Conservation (phyloP, 2,329 filamentous ascomycete genomes). For the Coniella vitis region DNA sequence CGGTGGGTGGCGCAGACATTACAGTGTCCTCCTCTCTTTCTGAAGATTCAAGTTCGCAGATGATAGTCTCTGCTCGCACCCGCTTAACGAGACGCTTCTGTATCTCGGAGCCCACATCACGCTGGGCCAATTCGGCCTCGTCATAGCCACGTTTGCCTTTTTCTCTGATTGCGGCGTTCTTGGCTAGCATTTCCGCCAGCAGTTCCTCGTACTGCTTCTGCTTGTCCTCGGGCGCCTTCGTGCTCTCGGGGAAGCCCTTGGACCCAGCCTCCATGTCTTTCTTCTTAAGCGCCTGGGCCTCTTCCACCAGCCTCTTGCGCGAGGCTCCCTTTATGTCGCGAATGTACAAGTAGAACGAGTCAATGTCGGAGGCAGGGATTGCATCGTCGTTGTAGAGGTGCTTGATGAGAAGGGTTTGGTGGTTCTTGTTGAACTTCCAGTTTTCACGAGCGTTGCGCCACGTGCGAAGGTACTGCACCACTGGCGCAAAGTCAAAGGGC, state of each 20-base stretch:
- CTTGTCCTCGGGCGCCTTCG: slow-evolving; percentile 41
- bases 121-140: slow-evolving; percentile 45
- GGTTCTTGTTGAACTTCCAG: slow-evolving; percentile 97
- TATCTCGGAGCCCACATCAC: slow-evolving; percentile 44
- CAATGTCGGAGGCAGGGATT: slow-evolving; percentile 63
- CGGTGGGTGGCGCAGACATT: slow-evolving; percentile 22
- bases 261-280: slow-evolving; percentile 46
- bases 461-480: slow-evolving; percentile 68
- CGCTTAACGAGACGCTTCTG: slow-evolving; percentile 52
- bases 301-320: slow-evolving; percentile 60
- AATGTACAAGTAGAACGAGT: slow-evolving; percentile 70
- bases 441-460: slow-evolving; percentile 62
- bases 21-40: slow-evolving; percentile 36
- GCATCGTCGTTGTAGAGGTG: slow-evolving; percentile 67
- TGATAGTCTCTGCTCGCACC: slow-evolving; percentile 54
- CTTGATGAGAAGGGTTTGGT: slow-evolving; percentile 79
- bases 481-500: slow-evolving; percentile 44
- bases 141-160: slow-evolving; percentile 42
- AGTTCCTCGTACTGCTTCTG: slow-evolving; percentile 51
- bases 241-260: slow-evolving; percentile 42
- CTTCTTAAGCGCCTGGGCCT: slow-evolving; percentile 55
- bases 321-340: slow-evolving; percentile 69
- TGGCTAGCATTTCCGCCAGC: slow-evolving; percentile 41
- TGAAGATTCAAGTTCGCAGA: slow-evolving; percentile 42
- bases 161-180: slow-evolving; percentile 27